phyloP scores from a whole-genome alignment of 306 rosid genomes.

The Trifolium repens region DNA sequence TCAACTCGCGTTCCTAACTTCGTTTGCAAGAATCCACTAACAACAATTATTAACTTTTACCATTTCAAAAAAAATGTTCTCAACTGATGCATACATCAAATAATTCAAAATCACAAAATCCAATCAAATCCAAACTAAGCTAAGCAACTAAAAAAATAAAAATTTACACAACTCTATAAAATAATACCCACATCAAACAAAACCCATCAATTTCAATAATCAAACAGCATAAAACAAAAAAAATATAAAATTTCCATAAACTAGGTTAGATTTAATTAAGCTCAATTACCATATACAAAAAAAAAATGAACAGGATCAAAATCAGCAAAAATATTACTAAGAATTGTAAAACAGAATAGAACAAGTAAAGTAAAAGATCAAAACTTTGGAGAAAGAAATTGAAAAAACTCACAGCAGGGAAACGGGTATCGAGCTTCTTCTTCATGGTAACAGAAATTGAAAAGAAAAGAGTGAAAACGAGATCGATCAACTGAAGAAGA shows the following conservation, averaged over 20 bases:
- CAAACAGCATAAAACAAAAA: slow-evolving; percentile 10
- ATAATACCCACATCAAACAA: not conserved
- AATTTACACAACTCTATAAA: not conserved
- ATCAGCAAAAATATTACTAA: not conserved
- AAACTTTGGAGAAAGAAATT: not conserved
- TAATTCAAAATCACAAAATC: not conserved
- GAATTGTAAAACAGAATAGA: slow-evolving; percentile 31
- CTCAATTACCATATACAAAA: not conserved
- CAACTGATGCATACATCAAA: too few species aligned
- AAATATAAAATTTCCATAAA: not conserved
- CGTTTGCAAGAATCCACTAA: slow-evolving; percentile 2
- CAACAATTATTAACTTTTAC: too few species aligned
- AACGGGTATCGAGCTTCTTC: slow-evolving; percentile 99
- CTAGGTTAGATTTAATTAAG: not conserved
- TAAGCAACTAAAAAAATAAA: slow-evolving; percentile 1
- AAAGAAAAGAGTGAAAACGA: slow-evolving; percentile 10
- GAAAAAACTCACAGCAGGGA: slow-evolving; percentile 82
- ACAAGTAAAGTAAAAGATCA: slow-evolving; percentile 2
- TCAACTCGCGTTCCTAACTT: slow-evolving; percentile 14
- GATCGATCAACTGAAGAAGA: slow-evolving; percentile 23
- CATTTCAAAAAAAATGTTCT: too few species aligned
- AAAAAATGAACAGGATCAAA: not conserved
- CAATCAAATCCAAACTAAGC: slow-evolving; percentile 9
- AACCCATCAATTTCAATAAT: slow-evolving; percentile 33
- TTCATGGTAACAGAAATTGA: slow-evolving; percentile 68